Percentiles rank a stretch among this genome's conserved stretches.
These are phyloP conservation scores for Chlamydomonas sp. DNA, from an alignment of 139 green algal genomes.

Conservation along the genomic window DNA sequence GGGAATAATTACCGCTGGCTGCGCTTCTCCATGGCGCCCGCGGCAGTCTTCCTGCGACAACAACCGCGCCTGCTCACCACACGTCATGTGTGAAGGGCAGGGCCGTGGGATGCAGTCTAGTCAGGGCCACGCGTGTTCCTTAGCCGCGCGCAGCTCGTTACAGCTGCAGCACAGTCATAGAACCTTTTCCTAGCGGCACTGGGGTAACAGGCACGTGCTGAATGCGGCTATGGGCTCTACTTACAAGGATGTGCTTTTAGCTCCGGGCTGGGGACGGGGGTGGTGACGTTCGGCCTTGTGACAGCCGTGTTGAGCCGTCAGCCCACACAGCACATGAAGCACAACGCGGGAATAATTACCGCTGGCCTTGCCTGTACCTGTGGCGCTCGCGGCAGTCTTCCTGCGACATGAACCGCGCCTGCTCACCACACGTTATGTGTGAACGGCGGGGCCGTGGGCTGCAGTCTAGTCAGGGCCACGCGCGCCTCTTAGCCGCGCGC, in stretches of 20 bases:
- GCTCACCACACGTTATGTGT: no score
- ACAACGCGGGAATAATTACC: conserved; percentile 50
- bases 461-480: conserved; percentile 9
- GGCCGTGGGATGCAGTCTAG: not conserved
- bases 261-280: no score
- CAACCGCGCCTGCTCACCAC: not conserved
- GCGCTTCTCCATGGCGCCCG: not conserved
- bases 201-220: no score
- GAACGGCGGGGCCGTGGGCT: no score
- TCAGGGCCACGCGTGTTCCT: conserved; percentile 18
- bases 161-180: conserved; percentile 19
- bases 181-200: no score
- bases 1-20: conserved; percentile 33
- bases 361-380: not conserved
- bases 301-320: no score
- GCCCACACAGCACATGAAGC: no score
- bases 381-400: conserved; percentile 48
- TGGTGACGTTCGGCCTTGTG: no score
- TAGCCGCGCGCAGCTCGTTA: conserved; percentile 18
- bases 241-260: no score
- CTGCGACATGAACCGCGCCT: conserved; percentile 18
- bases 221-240: no score
- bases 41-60: conserved; percentile 31
- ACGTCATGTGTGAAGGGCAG: no score
- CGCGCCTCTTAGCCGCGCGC: not conserved